Base-by-base conservation (phyloP, 2,329 filamentous ascomycete genomes). In the Fusarium humuli region DNA sequence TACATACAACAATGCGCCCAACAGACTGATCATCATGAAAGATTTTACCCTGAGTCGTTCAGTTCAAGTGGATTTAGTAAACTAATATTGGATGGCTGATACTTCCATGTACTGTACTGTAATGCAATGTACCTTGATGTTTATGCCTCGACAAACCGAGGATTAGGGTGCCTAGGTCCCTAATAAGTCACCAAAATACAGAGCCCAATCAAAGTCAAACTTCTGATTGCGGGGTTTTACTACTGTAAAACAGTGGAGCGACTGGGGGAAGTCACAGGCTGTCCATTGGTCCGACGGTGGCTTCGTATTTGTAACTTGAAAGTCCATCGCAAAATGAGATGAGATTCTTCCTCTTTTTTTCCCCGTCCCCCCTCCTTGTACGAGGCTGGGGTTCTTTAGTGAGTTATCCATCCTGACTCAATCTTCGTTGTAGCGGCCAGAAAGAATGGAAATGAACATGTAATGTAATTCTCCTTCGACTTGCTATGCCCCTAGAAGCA, bases 141-240 rank as follows among this genome's bases (percentile, higher is more conserved):
- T 70, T 70, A 70, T 68, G 57, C 67, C 67, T 69, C 67, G 67
- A 50, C 56, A 54, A 70, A 25, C 57, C 53, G 41, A 52, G 44
- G 57, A 25, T 50, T 22, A 23, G 23, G 27, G 23, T 18, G 23
- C 10, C 34, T 42, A 41, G 16, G 20, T 27, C 7, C 11, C 20
- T 23, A 22, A 52, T 68, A 40, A 68, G 41, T 29, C 46, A 59
- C 57, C 49, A 56, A 29, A 41, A 47, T 37, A 29, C 52, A 44
- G 30, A 58, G 46, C 40, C 62, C 48, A 65, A 60, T 47, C 37
- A 61, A 57, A 53, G 46, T 56, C 54, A 71, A 65, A 70, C 22
- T 64, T 67, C 68, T 67, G 63, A 72, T 70, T 75, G 73, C 73
- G 73, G 73, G 73, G 73, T 73, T 72, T n/a, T 53, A 34, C 46